These are phyloP conservation scores for Leucosporidium yakuticum DNA, from an alignment of 768 basidiomycete genomes.

Conservation along the genomic window DNA sequence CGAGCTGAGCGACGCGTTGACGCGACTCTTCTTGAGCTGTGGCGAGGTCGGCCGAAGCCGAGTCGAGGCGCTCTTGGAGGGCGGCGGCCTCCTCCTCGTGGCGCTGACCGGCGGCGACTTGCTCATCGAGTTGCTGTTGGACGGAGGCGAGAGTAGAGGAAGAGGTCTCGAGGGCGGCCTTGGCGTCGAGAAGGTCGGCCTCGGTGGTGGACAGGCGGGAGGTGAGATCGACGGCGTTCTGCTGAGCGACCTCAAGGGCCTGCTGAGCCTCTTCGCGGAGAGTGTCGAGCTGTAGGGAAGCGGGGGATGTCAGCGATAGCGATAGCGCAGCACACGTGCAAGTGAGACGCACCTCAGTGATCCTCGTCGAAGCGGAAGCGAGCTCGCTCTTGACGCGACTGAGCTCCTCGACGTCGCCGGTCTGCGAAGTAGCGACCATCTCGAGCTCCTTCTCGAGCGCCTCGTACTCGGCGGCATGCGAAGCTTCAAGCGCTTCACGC, in stretches of 20 bases:
- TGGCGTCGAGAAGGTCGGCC: not conserved
- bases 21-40: conserved; percentile 7
- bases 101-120: not conserved
- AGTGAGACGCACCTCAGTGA: too few relatives aligned
- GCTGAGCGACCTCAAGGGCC: not conserved
- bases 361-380: not conserved
- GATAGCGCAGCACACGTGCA: too few relatives aligned
- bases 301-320: too few relatives aligned
- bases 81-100: conserved; percentile 1
- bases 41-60: conserved; percentile 1
- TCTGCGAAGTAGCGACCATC: not conserved
- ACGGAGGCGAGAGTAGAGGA: not conserved
- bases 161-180: not conserved
- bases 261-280: not conserved
- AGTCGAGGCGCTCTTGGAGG: not conserved
- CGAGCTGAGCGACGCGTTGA: conserved; percentile 10
- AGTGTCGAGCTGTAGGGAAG: not conserved
- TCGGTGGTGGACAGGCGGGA: not conserved
- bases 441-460: not conserved
- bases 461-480: not conserved
- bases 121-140: not conserved
- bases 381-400: not conserved
- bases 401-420: not conserved
- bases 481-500: not conserved
- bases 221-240: not conserved